Evolutionary conservation across 2,329 filamentous ascomycete genomes (phyloP).

Genomic region (Fusarium temperatum): DNA sequence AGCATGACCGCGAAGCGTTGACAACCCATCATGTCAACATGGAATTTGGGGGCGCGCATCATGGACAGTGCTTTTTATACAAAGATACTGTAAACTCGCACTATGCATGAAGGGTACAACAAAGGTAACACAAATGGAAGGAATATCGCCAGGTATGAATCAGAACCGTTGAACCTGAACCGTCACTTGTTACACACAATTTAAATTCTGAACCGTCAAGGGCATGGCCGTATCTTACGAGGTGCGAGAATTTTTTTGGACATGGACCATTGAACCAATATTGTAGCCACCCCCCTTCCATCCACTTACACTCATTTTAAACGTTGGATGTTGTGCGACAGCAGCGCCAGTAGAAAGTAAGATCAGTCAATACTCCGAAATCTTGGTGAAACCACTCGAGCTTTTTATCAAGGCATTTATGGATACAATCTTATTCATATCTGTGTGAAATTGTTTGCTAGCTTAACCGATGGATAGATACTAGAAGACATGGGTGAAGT

Average conservation of each 20-base stretch:
- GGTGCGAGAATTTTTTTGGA: background rate
- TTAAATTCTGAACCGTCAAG: background rate
- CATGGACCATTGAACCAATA: conserved; percentile 7
- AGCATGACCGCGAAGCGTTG: conserved; percentile 16
- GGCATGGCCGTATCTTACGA: background rate
- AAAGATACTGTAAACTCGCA: background rate
- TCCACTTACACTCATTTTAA: conserved; percentile 18
- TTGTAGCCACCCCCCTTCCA: conserved; percentile 12
- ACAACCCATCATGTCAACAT: conserved; percentile 25
- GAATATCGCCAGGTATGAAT: background rate
- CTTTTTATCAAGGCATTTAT: background rate
- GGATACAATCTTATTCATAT: background rate
- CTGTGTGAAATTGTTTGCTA: background rate
- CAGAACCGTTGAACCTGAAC: conserved; percentile 4
- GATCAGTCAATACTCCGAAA: conserved; percentile 27
- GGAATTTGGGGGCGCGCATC: background rate
- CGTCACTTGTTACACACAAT: conserved; percentile 11
- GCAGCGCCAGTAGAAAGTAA: conserved; percentile 20
- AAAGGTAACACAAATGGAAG: background rate
- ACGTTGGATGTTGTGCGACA: conserved; percentile 29
- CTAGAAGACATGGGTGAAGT: background rate
- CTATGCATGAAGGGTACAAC: conserved; percentile 1
- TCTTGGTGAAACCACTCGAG: conserved; percentile 10
- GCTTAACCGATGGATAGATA: background rate
- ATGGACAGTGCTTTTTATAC: background rate